Conservation (phyloP, 306 rosid genomes). For the Ammopiptanthus mongolicus region DNA sequence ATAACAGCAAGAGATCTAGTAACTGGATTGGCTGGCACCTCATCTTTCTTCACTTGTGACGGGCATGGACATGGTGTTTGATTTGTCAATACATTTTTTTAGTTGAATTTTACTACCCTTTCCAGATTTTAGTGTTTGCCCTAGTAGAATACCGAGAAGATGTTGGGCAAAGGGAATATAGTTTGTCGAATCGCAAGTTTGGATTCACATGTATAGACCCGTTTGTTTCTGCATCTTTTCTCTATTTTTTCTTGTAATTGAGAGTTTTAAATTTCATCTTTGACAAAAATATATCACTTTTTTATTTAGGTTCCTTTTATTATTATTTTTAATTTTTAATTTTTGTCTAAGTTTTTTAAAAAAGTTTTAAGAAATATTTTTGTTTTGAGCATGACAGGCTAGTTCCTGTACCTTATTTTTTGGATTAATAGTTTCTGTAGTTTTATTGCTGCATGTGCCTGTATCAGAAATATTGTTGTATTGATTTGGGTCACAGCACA, state of each 20-base stretch:
- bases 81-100: background rate
- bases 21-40: background rate
- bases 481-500: background rate
- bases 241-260: background rate
- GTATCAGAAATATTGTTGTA: background rate
- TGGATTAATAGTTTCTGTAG: background rate
- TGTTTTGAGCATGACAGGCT: background rate
- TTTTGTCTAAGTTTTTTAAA: no score
- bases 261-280: background rate
- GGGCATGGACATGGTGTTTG: background rate
- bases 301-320: background rate
- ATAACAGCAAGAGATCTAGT: background rate
- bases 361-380: no score
- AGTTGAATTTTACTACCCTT: background rate
- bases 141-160: background rate
- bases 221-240: background rate
- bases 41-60: background rate
- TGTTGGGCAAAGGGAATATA: constrained; percentile 1
- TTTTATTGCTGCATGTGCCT: background rate
- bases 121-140: background rate
- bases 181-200: background rate
- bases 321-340: no score
- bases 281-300: no score
- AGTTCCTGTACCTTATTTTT: background rate
- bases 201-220: constrained; percentile 9